Percentiles rank a stretch among this genome's conserved stretches.
Conservation (phyloP, 2,329 filamentous ascomycete species). For the Fusarium transvaalense region DNA sequence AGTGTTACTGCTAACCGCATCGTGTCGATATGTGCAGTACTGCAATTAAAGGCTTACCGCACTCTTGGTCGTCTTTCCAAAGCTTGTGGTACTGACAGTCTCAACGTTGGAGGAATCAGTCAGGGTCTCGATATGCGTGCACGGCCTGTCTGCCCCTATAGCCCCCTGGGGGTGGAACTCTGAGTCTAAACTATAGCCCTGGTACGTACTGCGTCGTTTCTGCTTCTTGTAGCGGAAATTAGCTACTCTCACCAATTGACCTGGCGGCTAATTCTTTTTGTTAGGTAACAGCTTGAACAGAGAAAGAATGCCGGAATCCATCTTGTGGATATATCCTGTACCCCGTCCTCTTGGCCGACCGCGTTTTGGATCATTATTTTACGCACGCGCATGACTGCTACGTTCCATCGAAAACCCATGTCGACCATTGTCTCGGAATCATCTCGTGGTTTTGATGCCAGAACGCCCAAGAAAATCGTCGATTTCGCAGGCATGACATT, state of each 20-base stretch:
- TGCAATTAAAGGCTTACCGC: background rate
- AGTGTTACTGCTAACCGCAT: background rate
- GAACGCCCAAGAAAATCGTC: background rate
- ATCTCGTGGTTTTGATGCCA: slow-evolving; percentile 17
- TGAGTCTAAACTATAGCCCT: slow-evolving; percentile 9
- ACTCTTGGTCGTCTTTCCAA: slow-evolving; percentile 8
- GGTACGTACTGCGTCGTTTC: slow-evolving; percentile 10
- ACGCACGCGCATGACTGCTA: slow-evolving; percentile 13
- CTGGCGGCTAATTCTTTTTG: slow-evolving; percentile 20
- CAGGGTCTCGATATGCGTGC: slow-evolving; percentile 10
- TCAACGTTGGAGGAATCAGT: background rate
- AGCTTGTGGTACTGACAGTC: slow-evolving; percentile 4
- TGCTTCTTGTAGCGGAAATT: slow-evolving; percentile 7
- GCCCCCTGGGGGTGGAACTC: slow-evolving; percentile 12
- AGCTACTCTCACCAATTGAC: slow-evolving; percentile 12
- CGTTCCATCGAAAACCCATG: slow-evolving; percentile 18
- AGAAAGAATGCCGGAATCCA: background rate
- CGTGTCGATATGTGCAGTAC: background rate
- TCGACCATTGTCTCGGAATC: slow-evolving; percentile 14
- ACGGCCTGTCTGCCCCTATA: background rate
- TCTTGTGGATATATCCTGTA: slow-evolving; percentile 25
- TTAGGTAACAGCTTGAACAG: background rate
- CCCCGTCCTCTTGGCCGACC: slow-evolving; percentile 19
- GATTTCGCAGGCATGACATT: background rate
- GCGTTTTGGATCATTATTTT: slow-evolving; percentile 14